Evolutionary conservation across 352 stramenopile genomes (phyloP).

Genomic region (Pythium insidiosum): DNA sequence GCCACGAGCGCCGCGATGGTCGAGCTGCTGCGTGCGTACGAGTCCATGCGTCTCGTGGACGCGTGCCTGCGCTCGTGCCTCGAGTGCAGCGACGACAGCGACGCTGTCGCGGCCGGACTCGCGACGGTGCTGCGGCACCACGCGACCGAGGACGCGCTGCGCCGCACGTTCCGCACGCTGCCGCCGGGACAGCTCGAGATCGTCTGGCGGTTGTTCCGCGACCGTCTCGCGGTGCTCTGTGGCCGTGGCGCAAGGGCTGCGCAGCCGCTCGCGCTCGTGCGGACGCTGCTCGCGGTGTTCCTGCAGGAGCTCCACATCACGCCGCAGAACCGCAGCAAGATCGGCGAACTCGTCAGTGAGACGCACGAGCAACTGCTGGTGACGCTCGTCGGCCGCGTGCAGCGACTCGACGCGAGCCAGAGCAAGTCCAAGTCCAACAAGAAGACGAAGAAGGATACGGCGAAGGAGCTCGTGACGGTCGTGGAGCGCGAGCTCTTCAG

Average conservation of each 20-base stretch:
- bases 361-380: slow-evolving; percentile 48
- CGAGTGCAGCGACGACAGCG: slow-evolving; percentile 11
- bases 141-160: slow-evolving; percentile 37
- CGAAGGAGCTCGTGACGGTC: slow-evolving; percentile 14
- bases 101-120: slow-evolving; percentile 21
- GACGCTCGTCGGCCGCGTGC: slow-evolving; percentile 2
- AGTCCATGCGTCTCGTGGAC: slow-evolving; percentile 81
- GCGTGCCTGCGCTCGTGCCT: slow-evolving; percentile 37
- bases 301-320: slow-evolving; percentile 78
- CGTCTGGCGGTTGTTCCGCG: slow-evolving; percentile 59
- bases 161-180: slow-evolving; percentile 60
- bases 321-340: slow-evolving; percentile 57
- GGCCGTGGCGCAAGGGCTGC: not conserved
- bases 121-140: slow-evolving; percentile 38
- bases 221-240: slow-evolving; percentile 29
- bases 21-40: slow-evolving; percentile 61
- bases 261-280: slow-evolving; percentile 35
- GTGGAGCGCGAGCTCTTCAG: slow-evolving; percentile 60
- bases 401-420: slow-evolving; percentile 1
- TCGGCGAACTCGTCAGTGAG: slow-evolving; percentile 33
- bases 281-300: slow-evolving; percentile 70
- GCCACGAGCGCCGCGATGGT: slow-evolving; percentile 31
- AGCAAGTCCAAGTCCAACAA: slow-evolving; percentile 1
- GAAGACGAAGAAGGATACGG: slow-evolving; percentile 1
- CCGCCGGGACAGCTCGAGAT: slow-evolving; percentile 72